Evolutionary conservation across 257 asterid species (phyloP), one percentile per base, ranked within the genome.

Genomic region (Solanum chmielewskii): DNA sequence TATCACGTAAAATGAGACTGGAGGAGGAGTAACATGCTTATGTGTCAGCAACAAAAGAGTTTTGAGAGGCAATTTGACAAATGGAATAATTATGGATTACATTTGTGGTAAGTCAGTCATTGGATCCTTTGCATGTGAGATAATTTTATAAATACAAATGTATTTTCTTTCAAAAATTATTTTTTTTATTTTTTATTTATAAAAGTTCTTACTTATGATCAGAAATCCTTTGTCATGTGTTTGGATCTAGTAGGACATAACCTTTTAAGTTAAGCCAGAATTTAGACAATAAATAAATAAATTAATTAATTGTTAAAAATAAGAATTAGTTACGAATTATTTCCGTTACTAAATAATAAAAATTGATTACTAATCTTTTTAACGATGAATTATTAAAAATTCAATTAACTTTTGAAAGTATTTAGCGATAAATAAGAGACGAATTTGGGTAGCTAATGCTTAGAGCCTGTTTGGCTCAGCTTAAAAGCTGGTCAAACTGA

Each of bases 111-210:
- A 83, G 88, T 88, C 92, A 80, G 91, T 59, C 94, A 90, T 93
- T 88, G 95, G 95, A 92, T 94, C 88, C 94, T 88, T 88, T 90
- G 92, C 95, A 92, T 90, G 95, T 92, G 93, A 91, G 3, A 62
- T 62, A 80, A 2, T 92, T 90, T 92, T 90, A 81, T 85, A 83
- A 85, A 27, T 25, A 44, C 45, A 49, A 37, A 71, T 4, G 11
- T 66, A 11, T 66, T 25, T 66, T 25, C 10, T n/a, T 66, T 62
- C 27, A 47, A 35, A 47, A 35, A 35, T 35, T 5, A 23, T 62
- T 10, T 23, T 23, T 23, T 23, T 62, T 23, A 9, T n/a, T 62
- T 52, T 16, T 9, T 52, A n/a, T 23, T 62, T 2, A n/a, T 11
- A 23, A 62, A 11, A 62, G 31, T 4, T 62, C 75, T 68, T 39